A percentile compares a stretch with the other conserved stretches of the same genome.
Evolutionary conservation across 2,329 filamentous ascomycete species (phyloP).

Genomic region (Sporothrix schenckii): DNA sequence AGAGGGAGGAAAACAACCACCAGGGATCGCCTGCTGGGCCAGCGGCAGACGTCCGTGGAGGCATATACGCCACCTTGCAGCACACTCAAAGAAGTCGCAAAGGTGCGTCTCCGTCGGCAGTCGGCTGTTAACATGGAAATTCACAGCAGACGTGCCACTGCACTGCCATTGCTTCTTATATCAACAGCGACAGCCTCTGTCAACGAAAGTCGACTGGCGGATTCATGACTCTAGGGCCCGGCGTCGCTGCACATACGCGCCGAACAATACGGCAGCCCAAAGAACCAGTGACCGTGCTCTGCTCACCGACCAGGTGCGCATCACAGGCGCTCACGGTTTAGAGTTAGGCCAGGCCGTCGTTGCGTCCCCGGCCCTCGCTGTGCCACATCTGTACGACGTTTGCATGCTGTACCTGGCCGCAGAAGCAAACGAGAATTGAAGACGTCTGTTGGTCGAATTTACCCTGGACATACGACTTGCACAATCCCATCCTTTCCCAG

Average conservation of each 20-base stretch:
- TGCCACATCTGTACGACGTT: conserved; percentile 3
- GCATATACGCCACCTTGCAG: neutral
- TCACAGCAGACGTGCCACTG: neutral
- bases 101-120: neutral
- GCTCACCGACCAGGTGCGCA: conserved; percentile 8
- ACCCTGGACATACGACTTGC: neutral
- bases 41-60: conserved; percentile 17
- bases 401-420: neutral
- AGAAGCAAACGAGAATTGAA: neutral
- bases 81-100: neutral
- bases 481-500: neutral
- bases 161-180: neutral
- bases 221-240: neutral
- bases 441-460: neutral
- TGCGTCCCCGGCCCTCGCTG: neutral
- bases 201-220: neutral
- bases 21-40: conserved; percentile 4
- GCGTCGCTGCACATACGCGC: conserved; percentile 8
- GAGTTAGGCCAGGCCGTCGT: conserved; percentile 12
- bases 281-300: neutral
- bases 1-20: neutral
- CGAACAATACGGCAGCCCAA: neutral
- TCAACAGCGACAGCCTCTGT: no score
- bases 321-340: neutral
- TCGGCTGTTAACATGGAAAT: neutral